phyloP scores from a whole-genome alignment of 2,329 filamentous ascomycete genomes.

The Aspergillus aculeatinus region DNA sequence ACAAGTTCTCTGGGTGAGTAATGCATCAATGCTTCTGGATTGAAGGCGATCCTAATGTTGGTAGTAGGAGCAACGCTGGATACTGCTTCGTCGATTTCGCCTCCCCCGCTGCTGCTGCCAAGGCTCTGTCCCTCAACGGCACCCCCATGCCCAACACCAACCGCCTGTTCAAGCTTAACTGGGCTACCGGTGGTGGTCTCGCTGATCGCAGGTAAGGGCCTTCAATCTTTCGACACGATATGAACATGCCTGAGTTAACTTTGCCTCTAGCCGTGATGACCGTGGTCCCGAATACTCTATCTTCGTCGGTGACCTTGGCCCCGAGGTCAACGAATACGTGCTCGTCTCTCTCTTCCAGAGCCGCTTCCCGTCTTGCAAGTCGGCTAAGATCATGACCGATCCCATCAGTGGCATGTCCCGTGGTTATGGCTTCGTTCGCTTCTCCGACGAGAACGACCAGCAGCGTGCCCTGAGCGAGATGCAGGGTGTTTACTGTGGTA shows the following conservation, averaged over 20 bases:
- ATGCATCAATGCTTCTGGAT: constrained; percentile 9
- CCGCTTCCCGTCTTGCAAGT: constrained; percentile 96
- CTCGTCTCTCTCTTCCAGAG: constrained; percentile 95
- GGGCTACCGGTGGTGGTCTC: constrained; percentile 93
- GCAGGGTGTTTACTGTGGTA: constrained; percentile 99
- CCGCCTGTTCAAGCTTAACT: constrained; percentile 97
- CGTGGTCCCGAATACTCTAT: constrained; percentile 95
- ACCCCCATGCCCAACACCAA: constrained; percentile 88
- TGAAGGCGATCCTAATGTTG: constrained; percentile 41
- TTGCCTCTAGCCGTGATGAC: constrained; percentile 68
- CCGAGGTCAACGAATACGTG: constrained; percentile 98
- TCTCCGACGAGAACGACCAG: constrained; percentile 92
- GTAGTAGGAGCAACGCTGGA: constrained; percentile 76
- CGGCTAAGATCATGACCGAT: constrained; percentile 99
- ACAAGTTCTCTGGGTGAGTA: constrained; percentile 93
- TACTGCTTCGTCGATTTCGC: constrained; percentile 98
- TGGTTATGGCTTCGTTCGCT: constrained; percentile 96
- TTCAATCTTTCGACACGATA: background rate
- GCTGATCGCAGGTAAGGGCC: constrained; percentile 78
- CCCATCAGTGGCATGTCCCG: constrained; percentile 96
- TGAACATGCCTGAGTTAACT: background rate
- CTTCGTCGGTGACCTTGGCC: constrained; percentile 95
- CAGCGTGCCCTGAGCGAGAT: constrained; percentile 95
- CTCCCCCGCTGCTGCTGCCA: constrained; percentile 78
- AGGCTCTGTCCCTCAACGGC: constrained; percentile 88